Conservation (phyloP, 768 basidiomycete genomes). For the Clitopilus hobsonii region DNA sequence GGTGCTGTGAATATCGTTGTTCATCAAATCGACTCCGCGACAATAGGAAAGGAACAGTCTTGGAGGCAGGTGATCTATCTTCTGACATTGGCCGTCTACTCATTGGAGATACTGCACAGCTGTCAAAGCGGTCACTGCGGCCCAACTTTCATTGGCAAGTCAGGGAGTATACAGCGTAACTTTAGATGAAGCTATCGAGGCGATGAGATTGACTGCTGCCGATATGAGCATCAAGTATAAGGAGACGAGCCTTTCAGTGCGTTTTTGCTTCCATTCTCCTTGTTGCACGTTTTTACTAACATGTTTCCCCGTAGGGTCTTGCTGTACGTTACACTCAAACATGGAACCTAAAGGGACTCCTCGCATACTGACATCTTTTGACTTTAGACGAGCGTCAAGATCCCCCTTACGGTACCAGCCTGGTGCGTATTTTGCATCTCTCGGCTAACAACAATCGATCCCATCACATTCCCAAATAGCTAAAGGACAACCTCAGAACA, state of each 20-base stretch:
- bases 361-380: constrained; percentile 3
- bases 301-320: constrained; percentile 27
- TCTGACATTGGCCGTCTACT: not conserved
- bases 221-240: constrained; percentile 97
- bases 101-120: constrained; percentile 36
- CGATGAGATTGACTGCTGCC: constrained; percentile 88
- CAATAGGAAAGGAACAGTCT: constrained; percentile 77
- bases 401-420: constrained; percentile 81
- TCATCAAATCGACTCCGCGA: not conserved
- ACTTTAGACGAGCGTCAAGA: constrained; percentile 67
- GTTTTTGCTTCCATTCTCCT: constrained; percentile 20
- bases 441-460: not conserved
- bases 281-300: constrained; percentile 1
- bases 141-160: constrained; percentile 91
- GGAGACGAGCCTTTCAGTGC: constrained; percentile 87
- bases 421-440: constrained; percentile 36
- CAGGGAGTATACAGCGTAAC: constrained; percentile 84
- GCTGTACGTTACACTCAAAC: constrained; percentile 25
- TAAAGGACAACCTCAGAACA: not conserved
- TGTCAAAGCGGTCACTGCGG: constrained; percentile 90
- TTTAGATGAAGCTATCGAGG: constrained; percentile 93
- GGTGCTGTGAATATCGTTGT: not conserved
- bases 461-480: not conserved
- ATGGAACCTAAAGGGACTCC: too few species aligned
- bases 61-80: constrained; percentile 48